Base-by-base conservation (phyloP, 441 rosid species). In the Adansonia madagascariensis region DNA sequence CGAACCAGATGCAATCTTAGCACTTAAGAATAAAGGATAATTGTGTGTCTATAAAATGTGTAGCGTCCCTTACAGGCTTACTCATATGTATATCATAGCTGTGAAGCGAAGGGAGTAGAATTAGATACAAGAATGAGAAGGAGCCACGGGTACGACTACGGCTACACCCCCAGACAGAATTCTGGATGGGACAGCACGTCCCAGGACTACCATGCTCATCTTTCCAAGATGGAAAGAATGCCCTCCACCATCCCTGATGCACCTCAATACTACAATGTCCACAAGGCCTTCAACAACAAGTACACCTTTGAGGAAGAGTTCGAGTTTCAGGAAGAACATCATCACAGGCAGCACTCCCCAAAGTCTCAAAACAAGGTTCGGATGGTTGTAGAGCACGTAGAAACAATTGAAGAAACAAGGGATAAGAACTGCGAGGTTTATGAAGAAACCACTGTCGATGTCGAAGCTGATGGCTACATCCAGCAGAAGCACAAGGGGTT, bases 301-400 rank as follows among this genome's bases (percentile, higher is more conserved):
- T 76, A 53, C 31, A 49, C 27, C 11, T 31, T 1, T 6, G 74
- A 73, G 10, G 81, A 57, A 20, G 27, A 56, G 22, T 43, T 22
- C 12, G 17, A 57, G 24, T 1, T 43, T 14, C 41, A 9, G 6
- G 68, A 49, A 3, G 74, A 68, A 9, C 59, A 76, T 8, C 46
- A 44, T 1, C 71, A 20, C n/a, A 8, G 62, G 65, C 70, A 59
- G 22, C 44, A 57, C 61, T 20, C 81, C 4, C 27, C 75, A 47
- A 82, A 74, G 62, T 68, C 86, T 18, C n/a, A 5, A 9, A 88
- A 84, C 83, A 85, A 75, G 80, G 91, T 87, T 22, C 84, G 75
- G 14, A n/a, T 87, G 49, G 68, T 11, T 2, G 27, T 24, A 24
- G 88, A 86, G 44, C 73, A 72, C 18, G 84, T 24, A 24, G 27